A percentile compares a stretch with the other conserved stretches of the same genome.
phyloP scores from a whole-genome alignment of 2,329 filamentous ascomycete genomes.

The Aspergillus glaucus region DNA sequence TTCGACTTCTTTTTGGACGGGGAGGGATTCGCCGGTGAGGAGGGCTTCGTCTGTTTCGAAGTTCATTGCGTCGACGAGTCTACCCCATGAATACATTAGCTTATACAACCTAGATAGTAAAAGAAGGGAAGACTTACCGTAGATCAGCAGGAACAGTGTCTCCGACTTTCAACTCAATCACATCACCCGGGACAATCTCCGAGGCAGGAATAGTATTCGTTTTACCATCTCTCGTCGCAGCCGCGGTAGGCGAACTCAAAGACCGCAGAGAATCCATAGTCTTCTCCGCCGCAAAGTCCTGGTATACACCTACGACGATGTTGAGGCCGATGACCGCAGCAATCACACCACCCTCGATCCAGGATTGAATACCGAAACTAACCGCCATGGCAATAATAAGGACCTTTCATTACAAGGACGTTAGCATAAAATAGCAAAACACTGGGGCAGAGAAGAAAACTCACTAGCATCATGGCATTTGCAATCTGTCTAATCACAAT shows the following conservation, averaged over 20 bases:
- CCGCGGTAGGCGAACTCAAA: conserved; percentile 52
- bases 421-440: neutral
- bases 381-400: conserved; percentile 70
- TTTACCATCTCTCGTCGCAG: conserved; percentile 53
- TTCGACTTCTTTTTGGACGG: conserved; percentile 49
- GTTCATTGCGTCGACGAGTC: conserved; percentile 58
- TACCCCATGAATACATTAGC: conserved; percentile 26
- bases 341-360: conserved; percentile 56
- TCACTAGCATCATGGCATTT: conserved; percentile 63
- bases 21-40: conserved; percentile 57
- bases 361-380: conserved; percentile 52
- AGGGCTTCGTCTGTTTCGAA: conserved; percentile 67
- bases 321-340: conserved; percentile 54
- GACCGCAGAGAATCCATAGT: conserved; percentile 55
- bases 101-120: neutral
- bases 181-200: conserved; percentile 59
- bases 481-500: conserved; percentile 61
- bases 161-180: conserved; percentile 51
- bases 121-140: conserved; percentile 34
- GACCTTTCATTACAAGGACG: conserved; percentile 45
- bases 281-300: conserved; percentile 57
- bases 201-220: conserved; percentile 48
- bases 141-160: conserved; percentile 59
- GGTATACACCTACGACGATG: conserved; percentile 54
- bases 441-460: conserved; percentile 5